phyloP scores from a whole-genome alignment of 2,329 filamentous ascomycete species.

The Thielaviopsis cerberus region DNA sequence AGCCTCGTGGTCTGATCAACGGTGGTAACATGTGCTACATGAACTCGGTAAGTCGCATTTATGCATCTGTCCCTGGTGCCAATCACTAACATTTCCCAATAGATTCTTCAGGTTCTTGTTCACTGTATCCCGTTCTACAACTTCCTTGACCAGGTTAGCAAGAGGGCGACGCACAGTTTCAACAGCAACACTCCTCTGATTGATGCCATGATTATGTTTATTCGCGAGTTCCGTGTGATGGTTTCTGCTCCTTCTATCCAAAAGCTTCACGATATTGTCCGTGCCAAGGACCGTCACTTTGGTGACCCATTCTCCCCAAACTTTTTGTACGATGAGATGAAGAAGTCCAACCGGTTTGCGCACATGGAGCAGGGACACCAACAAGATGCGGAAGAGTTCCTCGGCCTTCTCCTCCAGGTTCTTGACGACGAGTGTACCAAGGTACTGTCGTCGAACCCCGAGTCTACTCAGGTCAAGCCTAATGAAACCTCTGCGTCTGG shows the following conservation, averaged over 20 bases:
- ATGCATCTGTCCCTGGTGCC: not conserved
- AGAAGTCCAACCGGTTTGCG: conserved; percentile 68
- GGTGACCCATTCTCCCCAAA: conserved; percentile 84
- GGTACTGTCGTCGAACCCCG: conserved; percentile 42
- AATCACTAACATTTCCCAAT: conserved; percentile 19
- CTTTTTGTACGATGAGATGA: conserved; percentile 87
- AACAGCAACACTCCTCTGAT: conserved; percentile 87
- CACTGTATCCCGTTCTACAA: conserved; percentile 90
- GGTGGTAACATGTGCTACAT: conserved; percentile 99
- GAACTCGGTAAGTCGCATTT: conserved; percentile 65
- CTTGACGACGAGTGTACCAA: conserved; percentile 81
- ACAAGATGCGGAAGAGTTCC: conserved; percentile 92
- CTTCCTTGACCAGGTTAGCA: conserved; percentile 73
- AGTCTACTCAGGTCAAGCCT: conserved; percentile 18
- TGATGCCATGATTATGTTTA: conserved; percentile 94
- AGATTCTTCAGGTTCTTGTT: conserved; percentile 89
- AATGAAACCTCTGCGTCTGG: conserved; percentile 19
- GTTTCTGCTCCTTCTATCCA: conserved; percentile 60
- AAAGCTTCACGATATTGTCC: conserved; percentile 53
- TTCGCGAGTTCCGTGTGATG: conserved; percentile 77
- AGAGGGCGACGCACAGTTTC: conserved; percentile 72
- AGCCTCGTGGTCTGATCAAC: conserved; percentile 85
- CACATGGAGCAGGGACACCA: conserved; percentile 67
- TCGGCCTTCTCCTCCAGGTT: conserved; percentile 80
- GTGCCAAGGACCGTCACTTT: conserved; percentile 67